A percentile compares a stretch with the other conserved stretches of the same genome.
Conservation (phyloP, 1,139 yeast genomes). For the Geotrichum reessii region DNA sequence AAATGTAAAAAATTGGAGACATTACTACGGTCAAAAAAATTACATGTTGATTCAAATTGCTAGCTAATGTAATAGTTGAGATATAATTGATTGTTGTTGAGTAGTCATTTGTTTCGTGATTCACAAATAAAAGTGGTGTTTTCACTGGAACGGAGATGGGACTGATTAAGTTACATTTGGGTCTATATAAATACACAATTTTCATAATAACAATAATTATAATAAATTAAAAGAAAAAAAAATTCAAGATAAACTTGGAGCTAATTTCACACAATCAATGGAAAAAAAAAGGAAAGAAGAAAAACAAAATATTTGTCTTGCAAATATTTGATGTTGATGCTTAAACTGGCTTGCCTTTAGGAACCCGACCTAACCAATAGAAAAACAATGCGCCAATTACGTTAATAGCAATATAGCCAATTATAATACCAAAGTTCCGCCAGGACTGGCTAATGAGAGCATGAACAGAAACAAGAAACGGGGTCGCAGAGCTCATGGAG, state of each 20-base stretch:
- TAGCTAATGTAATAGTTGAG: no score
- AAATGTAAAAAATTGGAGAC: no score
- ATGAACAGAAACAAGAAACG: constrained; percentile 44
- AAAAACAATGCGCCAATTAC: constrained; percentile 57
- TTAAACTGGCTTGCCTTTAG: constrained; percentile 12
- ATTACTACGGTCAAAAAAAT: no score
- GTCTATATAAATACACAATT: no score
- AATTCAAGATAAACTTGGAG: neutral
- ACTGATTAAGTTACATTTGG: no score
- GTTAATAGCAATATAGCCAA: constrained; percentile 49
- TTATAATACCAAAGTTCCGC: constrained; percentile 56
- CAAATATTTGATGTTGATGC: neutral
- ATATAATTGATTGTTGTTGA: no score
- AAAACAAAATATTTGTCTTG: neutral
- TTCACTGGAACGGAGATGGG: no score
- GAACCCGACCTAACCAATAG: constrained; percentile 42
- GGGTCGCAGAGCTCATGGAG: constrained; percentile 48
- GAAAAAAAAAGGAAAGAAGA: neutral
- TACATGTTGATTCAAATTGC: no score
- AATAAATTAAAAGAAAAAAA: neutral
- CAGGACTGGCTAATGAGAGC: constrained; percentile 47
- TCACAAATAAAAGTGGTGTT: no score
- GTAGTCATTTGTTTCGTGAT: no score
- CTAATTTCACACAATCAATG: no score
- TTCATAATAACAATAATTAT: no score